Conservation (phyloP, 192 early-diverging fungal genomes). For the Coemansia sp. region DNA sequence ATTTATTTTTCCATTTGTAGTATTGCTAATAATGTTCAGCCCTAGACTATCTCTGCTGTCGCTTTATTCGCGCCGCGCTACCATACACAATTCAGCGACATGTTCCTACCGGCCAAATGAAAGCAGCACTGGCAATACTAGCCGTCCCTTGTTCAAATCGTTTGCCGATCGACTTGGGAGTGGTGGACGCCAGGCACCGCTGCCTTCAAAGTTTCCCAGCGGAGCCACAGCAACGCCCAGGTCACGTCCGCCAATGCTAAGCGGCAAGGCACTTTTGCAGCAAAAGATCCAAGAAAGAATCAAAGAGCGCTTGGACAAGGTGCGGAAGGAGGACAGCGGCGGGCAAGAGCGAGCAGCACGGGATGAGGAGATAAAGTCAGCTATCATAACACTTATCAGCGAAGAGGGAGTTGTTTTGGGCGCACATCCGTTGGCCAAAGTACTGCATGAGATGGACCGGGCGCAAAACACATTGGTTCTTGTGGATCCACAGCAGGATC, state of each 20-base stretch:
- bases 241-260: neutral
- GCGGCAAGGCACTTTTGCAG: constrained; percentile 17
- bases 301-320: constrained; percentile 12
- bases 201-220: neutral
- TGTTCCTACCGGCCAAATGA: neutral
- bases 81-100: constrained; percentile 6
- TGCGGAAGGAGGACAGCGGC: constrained; percentile 3
- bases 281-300: constrained; percentile 14
- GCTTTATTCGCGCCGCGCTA: neutral
- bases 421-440: constrained; percentile 18
- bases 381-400: constrained; percentile 31
- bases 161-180: constrained; percentile 4
- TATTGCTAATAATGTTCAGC: neutral
- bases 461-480: constrained; percentile 23
- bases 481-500: constrained; percentile 21
- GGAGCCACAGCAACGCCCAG: neutral
- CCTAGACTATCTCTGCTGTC: neutral
- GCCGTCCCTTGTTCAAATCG: neutral
- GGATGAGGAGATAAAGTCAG: constrained; percentile 38
- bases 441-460: constrained; percentile 31
- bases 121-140: neutral
- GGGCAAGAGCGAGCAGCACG: constrained; percentile 22
- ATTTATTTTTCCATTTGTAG: too few species aligned
- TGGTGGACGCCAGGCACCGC: neutral
- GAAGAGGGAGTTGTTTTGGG: constrained; percentile 21